Evolutionary conservation across 306 rosid genomes (phyloP), one percentile per base, ranked within the genome.

Genomic region (Herpetospermum pedunculosum): DNA sequence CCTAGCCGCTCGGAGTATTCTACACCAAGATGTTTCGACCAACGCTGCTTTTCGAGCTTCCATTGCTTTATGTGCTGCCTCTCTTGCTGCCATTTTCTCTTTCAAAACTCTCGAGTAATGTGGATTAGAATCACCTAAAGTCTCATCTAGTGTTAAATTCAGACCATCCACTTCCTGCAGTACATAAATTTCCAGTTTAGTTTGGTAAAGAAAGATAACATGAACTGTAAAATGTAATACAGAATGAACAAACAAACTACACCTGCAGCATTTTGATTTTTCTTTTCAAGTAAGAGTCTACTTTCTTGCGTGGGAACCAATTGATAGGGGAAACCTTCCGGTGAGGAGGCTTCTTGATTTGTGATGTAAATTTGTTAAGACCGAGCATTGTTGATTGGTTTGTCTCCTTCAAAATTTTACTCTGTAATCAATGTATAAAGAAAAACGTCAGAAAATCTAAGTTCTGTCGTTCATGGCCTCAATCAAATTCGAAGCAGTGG

Each of bases 11-110:
- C 82, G 78, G 26, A 94, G 88, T 79, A 89, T 91, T 58, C 95
- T 86, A 81, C 99, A 94, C 99, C 99, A 91, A 72, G 97, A 94
- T 57, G 99, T 92, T 86, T 94, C 99, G 40, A 91, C 96, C 77
- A 91, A 67, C 28, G 99, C 96, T 21, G 89, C 92, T 82, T 87
- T 91, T 64, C 89, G 96, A 75, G 95, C 89, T 81, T 85, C 90
- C 82, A 91, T 84, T 48, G 95, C 97, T 73, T 80, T 88, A 75
- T 88, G 72, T 18, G 96, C 97, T 2, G 97, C 95, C 76, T 87
- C 96, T 83, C 88, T 91, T 48, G 91, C 92, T 29, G 99, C 97
- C 90, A 94, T 91, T 80, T 94, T 94, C 84, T 91, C 97, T 78
- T 82, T 85, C 34, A 91, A 78, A 2, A 94, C 92, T 80, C 86